These are phyloP conservation scores for Cladobotryum protrusum DNA, from an alignment of 2,329 filamentous ascomycete genomes.

Conservation along the genomic window DNA sequence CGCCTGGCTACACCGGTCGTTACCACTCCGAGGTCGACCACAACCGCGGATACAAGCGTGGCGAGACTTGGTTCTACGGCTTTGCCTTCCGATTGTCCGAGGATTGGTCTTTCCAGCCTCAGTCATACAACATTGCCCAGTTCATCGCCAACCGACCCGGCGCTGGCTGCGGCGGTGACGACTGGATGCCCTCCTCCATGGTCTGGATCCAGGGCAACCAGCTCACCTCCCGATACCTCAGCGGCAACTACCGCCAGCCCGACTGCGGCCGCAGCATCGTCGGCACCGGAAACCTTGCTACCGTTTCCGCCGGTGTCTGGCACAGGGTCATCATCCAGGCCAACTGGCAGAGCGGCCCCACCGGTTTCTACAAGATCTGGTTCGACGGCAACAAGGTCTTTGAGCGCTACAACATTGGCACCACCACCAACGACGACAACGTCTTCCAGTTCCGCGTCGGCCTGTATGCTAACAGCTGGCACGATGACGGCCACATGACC, in stretches of 20 bases:
- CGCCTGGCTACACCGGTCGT: conserved; percentile 34
- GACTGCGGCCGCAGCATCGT: conserved; percentile 18
- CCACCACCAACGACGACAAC: conserved; percentile 35
- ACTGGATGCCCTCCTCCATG: conserved; percentile 44
- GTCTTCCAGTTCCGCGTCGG: conserved; percentile 41
- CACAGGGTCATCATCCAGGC: conserved; percentile 40
- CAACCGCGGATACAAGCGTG: conserved; percentile 37
- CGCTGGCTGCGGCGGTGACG: conserved; percentile 34
- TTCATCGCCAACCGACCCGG: conserved; percentile 44
- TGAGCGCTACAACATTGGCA: conserved; percentile 32
- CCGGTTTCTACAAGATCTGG: conserved; percentile 42
- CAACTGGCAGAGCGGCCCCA: conserved; percentile 36
- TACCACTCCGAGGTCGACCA: conserved; percentile 44
- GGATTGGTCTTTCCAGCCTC: conserved; percentile 38
- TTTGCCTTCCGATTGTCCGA: conserved; percentile 43
- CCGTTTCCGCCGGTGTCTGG: conserved; percentile 39
- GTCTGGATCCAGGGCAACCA: conserved; percentile 39
- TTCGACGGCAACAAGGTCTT: conserved; percentile 39
- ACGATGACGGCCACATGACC: conserved; percentile 34
- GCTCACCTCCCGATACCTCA: conserved; percentile 34
- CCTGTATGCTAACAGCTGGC: conserved; percentile 31
- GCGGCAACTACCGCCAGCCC: conserved; percentile 19
- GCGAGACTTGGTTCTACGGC: conserved; percentile 42
- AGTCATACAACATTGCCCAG: conserved; percentile 43
- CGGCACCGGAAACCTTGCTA: conserved; percentile 24